These are phyloP conservation scores for Penicillium argentinense DNA, from an alignment of 495 filamentous ascomycete genomes.

Conservation along the genomic window DNA sequence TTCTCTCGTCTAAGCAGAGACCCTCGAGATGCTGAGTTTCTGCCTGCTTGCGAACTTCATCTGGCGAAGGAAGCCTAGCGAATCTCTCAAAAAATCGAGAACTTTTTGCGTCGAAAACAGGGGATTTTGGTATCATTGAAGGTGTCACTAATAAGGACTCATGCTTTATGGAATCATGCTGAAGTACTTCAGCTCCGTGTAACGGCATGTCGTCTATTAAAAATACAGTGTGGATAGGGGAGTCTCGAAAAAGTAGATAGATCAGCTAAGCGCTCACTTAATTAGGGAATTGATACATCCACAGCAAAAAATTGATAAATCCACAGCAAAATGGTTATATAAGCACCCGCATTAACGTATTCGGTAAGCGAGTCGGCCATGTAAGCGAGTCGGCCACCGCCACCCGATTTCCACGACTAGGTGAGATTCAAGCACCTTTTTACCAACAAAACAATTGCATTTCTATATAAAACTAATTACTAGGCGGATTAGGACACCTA, in stretches of 20 bases:
- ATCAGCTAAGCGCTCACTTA: background rate
- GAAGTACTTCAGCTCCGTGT: background rate
- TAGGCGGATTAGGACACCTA: too few species aligned
- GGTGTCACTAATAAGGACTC: slow-evolving; percentile 10
- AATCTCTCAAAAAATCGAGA: slow-evolving; percentile 21
- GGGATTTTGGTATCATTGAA: slow-evolving; percentile 16
- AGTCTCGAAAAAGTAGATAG: background rate
- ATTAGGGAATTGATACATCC: too few species aligned
- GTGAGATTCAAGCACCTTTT: too few species aligned
- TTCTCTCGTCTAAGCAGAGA: slow-evolving; percentile 14
- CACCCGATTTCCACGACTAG: too few species aligned
- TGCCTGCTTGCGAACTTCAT: slow-evolving; percentile 19
- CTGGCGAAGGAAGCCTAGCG: slow-evolving; percentile 17
- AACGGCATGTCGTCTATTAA: slow-evolving; percentile 1
- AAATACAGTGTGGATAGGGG: background rate
- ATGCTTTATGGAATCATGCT: too few species aligned
- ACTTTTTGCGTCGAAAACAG: slow-evolving; percentile 17
- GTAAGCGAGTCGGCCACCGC: too few species aligned
- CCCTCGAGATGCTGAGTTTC: slow-evolving; percentile 19
- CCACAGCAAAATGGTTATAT: too few species aligned
- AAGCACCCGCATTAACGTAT: too few species aligned
- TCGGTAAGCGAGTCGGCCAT: too few species aligned
- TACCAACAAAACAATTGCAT: too few species aligned
- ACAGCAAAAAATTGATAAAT: too few species aligned
- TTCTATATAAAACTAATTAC: too few species aligned